These are phyloP conservation scores for Glycyrrhiza uralensis DNA, from an alignment of 306 rosid genomes.

Conservation along the genomic window DNA sequence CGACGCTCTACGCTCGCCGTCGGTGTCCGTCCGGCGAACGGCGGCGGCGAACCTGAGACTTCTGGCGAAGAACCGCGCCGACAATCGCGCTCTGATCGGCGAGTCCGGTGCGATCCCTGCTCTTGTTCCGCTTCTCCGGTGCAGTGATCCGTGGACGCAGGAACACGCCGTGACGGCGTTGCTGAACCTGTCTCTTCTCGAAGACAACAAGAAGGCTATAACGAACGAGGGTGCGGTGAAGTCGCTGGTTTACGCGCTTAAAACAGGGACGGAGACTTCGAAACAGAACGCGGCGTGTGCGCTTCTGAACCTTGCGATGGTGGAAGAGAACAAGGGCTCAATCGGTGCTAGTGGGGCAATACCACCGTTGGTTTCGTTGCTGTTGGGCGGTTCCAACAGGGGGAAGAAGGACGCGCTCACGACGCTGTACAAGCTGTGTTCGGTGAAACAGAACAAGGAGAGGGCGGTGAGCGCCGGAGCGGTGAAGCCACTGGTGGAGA, in stretches of 20 bases:
- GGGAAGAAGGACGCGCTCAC: conserved; percentile 84
- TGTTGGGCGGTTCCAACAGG: conserved; percentile 58
- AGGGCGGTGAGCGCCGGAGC: conserved; percentile 76
- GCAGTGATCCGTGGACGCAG: conserved; percentile 83
- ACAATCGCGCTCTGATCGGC: conserved; percentile 67
- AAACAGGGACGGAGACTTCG: conserved; percentile 80
- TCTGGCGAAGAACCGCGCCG: conserved; percentile 74
- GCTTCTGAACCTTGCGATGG: conserved; percentile 62
- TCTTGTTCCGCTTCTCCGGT: conserved; percentile 68
- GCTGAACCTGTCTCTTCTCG: conserved; percentile 69
- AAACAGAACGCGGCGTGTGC: conserved; percentile 97
- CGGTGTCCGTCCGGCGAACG: conserved; percentile 65
- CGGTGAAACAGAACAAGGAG: conserved; percentile 65
- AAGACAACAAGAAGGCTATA: conserved; percentile 60
- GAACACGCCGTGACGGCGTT: conserved; percentile 85
- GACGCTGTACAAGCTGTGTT: conserved; percentile 75
- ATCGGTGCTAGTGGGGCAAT: conserved; percentile 84
- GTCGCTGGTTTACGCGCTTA: conserved; percentile 71
- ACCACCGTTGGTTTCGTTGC: conserved; percentile 66
- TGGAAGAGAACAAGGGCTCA: conserved; percentile 72
- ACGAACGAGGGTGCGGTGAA: conserved; percentile 78
- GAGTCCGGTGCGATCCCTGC: conserved; percentile 83
- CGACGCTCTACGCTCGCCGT: conserved; percentile 58
- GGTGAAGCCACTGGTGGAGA: conserved; percentile 69
- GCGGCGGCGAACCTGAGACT: conserved; percentile 86